Base-by-base conservation (phyloP, 1,284 basidiomycete genomes). In the Sphaerobolus stellatus region DNA sequence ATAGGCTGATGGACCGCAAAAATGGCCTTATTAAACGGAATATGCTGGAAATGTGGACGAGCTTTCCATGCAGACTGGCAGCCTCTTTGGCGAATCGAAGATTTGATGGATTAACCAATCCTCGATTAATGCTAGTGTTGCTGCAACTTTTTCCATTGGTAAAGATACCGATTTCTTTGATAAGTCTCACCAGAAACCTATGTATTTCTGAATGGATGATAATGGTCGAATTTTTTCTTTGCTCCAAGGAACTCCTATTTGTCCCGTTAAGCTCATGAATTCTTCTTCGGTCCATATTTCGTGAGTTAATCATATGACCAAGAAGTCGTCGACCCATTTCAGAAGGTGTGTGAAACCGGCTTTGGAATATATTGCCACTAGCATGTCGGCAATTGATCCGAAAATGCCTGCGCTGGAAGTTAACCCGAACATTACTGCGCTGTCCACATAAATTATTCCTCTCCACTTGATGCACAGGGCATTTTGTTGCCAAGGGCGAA, bases 271-370 rank as follows among this genome's bases (percentile, higher is more conserved):
- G 2, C 33, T 47, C n/a, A n/a, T 66, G 53, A 75, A 70, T 2
- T 67, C 64, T 11, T 59, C 52, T 36, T 71, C 68, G 1, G 67
- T 57, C 62, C 62, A 71, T 0, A 52, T 14, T 4, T 66, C 51
- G 11, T 11, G 18, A 11, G 33, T 11, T 34, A 34, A 62, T 0
- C 59, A 59, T 13, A 75, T 59, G 5, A 69, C 66, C 3, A 75
- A 51, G 59, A 75, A 74, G 55, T 77, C 68, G 61, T 77, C 71
- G 0, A 76, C 74, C 74, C 73, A 76, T 54, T 76, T 76, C 5
- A 58, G 13, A 0, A 75, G 22, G 0, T 18, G 59, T 0, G 58
- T 49, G 24, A 68, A 61, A 6, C 66, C 66, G 13, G 40, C 47
- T 2, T 55, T 51, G 14, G 57, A 5, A 57, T 69, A 71, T 16